phyloP scores from a whole-genome alignment of 2,329 filamentous ascomycete genomes.

The Fusarium papillatum region DNA sequence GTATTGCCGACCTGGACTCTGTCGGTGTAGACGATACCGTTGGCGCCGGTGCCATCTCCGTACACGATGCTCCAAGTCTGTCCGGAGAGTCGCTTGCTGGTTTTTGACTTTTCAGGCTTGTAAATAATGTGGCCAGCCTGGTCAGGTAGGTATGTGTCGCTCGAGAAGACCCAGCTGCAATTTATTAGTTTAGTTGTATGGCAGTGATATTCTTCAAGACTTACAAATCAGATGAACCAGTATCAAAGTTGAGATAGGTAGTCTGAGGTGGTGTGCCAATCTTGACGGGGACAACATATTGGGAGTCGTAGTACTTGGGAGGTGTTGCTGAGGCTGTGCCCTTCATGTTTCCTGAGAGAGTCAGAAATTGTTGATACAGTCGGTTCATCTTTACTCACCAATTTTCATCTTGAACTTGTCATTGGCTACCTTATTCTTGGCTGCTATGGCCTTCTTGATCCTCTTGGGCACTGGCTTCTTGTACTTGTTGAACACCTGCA shows the following conservation, averaged over 20 bases:
- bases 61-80: constrained; percentile 72
- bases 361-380: neutral
- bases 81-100: constrained; percentile 56
- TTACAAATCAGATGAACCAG: constrained; percentile 65
- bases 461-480: constrained; percentile 45
- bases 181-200: constrained; percentile 29
- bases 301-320: constrained; percentile 59
- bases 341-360: constrained; percentile 20
- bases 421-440: constrained; percentile 20
- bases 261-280: constrained; percentile 71
- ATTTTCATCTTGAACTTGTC: constrained; percentile 42
- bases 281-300: constrained; percentile 73
- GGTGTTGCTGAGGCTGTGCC: constrained; percentile 44
- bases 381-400: constrained; percentile 11
- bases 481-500: constrained; percentile 55
- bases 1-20: constrained; percentile 72
- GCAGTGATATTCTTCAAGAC: constrained; percentile 9
- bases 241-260: constrained; percentile 79
- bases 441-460: constrained; percentile 42
- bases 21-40: constrained; percentile 76
- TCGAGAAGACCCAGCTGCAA: constrained; percentile 77
- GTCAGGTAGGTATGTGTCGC: constrained; percentile 62
- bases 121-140: constrained; percentile 70
- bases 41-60: constrained; percentile 74
- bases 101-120: constrained; percentile 58